Evolutionary conservation across 2,329 filamentous ascomycete genomes (phyloP), one percentile per base, ranked within the genome.

Genomic region (Chaetomiaceae sp.): DNA sequence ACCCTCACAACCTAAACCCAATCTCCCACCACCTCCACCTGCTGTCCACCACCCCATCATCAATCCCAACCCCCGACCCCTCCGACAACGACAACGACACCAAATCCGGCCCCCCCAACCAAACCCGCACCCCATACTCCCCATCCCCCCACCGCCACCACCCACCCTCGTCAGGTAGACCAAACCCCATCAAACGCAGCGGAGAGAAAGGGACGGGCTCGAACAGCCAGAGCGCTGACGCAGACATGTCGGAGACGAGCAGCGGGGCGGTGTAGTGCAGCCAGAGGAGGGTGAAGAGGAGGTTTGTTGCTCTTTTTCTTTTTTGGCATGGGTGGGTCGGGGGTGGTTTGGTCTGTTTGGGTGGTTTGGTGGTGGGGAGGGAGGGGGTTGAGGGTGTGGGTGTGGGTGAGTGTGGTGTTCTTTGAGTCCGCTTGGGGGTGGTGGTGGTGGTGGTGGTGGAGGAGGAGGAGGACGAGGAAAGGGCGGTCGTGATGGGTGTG

Each of bases 181-280:
- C 86, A 30, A 85, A 71, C 0, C 86, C 85, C 14, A 91, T 30
- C 2, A 76, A 79, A 21, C 89, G 74, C n/a, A 90, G 63, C 1
- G 77, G 63, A 48, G 88, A 95, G 8, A 92, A 57, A 0, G 90
- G 89, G n/a, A 95, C 69, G 0, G 89, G 89, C 66, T 96, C 89
- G 55, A 82, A 82, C 13, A 95, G 67, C 87, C 87, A 96, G 0
- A 95, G 62, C 0, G 88, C 89, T 1, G 82, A 78, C 10, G 77
- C 74, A 0, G 84, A 78, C 64, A 95, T 83, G 62, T 96, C 91
- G 63, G 95, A 82, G 10, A 82, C 73, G n/a, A 96, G 74, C 31
- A 83, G 65, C 35, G 73, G 73, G 1, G 78, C 78, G 0, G 87
- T 92, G 14, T 73, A 65, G 48, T 82, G 79, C 53, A 95, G 70